These are phyloP conservation scores for Camellia japonica DNA, from an alignment of 148 eudicot species.

Conservation along the genomic window DNA sequence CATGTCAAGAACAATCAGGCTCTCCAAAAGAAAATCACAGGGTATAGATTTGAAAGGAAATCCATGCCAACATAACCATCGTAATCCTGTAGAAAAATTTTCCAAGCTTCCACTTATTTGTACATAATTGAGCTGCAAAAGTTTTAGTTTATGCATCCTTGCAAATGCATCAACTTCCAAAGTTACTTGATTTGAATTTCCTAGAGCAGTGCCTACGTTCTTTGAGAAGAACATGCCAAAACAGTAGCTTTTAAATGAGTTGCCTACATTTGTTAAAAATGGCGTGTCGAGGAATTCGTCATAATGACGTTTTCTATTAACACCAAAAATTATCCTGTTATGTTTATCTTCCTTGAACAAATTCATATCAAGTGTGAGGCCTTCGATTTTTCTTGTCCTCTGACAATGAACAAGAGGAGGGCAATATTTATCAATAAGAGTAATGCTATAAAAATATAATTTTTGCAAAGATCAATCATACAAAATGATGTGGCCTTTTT, in stretches of 20 bases:
- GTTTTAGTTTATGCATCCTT: not conserved
- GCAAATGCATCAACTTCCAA: not conserved
- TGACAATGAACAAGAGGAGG: not conserved
- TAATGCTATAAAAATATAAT: too few relatives aligned
- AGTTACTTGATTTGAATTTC: not conserved
- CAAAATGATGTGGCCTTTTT: too few relatives aligned
- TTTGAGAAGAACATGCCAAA: not conserved
- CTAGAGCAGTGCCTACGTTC: not conserved
- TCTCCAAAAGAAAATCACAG: not conserved
- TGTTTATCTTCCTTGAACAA: not conserved
- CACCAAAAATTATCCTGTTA: not conserved
- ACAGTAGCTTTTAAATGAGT: not conserved
- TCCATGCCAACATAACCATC: not conserved
- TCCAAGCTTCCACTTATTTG: not conserved
- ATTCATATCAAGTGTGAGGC: not conserved
- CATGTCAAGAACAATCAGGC: not conserved
- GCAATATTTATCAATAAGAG: not conserved
- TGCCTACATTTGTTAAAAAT: not conserved
- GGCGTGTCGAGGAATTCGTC: not conserved
- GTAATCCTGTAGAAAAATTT: not conserved
- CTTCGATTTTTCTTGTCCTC: not conserved
- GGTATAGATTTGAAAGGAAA: not conserved
- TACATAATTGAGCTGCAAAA: not conserved
- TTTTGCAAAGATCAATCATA: too few relatives aligned
- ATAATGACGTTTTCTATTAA: not conserved